Conservation (phyloP, 2,329 filamentous ascomycete genomes). For the Aureobasidium uvarum region DNA sequence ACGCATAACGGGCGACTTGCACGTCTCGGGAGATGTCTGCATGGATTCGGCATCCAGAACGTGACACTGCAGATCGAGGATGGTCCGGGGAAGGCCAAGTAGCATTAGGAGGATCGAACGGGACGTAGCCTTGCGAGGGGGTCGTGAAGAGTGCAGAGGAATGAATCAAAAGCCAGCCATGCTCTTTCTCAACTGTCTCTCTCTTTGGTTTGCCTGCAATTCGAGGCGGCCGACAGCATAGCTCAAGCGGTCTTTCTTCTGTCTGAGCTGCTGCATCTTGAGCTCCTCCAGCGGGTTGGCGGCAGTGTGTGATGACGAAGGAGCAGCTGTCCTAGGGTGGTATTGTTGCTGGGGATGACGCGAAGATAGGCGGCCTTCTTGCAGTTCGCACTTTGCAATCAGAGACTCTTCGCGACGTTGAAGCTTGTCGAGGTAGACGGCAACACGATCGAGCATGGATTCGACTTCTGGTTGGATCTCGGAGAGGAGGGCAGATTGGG, state of each 20-base stretch:
- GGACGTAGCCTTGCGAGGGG: neutral
- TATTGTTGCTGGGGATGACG: constrained; percentile 31
- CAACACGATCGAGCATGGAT: constrained; percentile 75
- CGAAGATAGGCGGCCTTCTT: constrained; percentile 66
- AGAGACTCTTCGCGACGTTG: constrained; percentile 79
- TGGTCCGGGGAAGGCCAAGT: neutral
- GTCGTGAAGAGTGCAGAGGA: neutral
- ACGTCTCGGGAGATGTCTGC: constrained; percentile 12
- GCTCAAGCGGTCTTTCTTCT: constrained; percentile 80
- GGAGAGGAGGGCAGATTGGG: constrained; percentile 79
- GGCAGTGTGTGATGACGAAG: constrained; percentile 11
- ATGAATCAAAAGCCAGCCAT: constrained; percentile 51
- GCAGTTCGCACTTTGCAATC: constrained; percentile 77
- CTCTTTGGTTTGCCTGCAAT: constrained; percentile 75
- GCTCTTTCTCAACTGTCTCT: constrained; percentile 70
- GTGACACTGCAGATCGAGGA: constrained; percentile 25
- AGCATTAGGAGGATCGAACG: neutral
- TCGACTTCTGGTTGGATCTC: constrained; percentile 87
- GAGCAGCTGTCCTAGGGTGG: constrained; percentile 25
- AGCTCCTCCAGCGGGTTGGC: constrained; percentile 51
- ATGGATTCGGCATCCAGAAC: constrained; percentile 20
- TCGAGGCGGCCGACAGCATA: constrained; percentile 85
- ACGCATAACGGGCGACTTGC: constrained; percentile 18
- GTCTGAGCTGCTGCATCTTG: constrained; percentile 66
- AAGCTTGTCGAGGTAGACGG: constrained; percentile 77